Base-by-base conservation (phyloP, 495 filamentous ascomycete genomes). In the Xylaria acuta region DNA sequence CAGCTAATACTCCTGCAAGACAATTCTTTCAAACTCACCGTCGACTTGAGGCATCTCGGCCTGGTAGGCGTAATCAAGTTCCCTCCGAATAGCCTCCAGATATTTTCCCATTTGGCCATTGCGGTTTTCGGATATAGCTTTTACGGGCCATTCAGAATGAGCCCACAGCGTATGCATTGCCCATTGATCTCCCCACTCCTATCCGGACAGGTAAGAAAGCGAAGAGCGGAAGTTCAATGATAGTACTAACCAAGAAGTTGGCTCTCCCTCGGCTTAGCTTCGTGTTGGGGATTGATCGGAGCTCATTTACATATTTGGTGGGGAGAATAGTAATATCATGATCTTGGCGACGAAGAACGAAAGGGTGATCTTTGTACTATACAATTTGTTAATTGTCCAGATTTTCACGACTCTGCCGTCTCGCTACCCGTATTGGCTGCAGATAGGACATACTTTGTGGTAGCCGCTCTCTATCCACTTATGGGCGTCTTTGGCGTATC, bases 251-350 rank as follows among this genome's bases (percentile, higher is more conserved):
- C 25, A 64, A 32, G n/a, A 47, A 64, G 14, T 64, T 64, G 1
- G 62, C 62, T 32, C 40, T 64, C 9, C 62, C 65, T n/a, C 64
- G 64, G 16, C 32, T 69, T 1, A 73, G 65, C 16, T 73, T 73
- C 34, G 58, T 34, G 16, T 30, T 64, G 41, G 69, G 69, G 38
- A 71, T 43, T 0, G 22, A 34, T 6, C 69, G 40, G 3, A 71
- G 69, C 45, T 71, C 69, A 30, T 54, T 41, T 1, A 71, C 30
- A 22, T 71, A 71, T 34, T 54, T 71, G 38, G 40, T 71, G 12
- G 69, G 69, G 8, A 71, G 43, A 40, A 71, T 59, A 0, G 36
- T 41, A 5, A 71, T 43, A 25, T 71, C 69, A 2, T 47, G 34
- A n/a, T 64, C 69, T 14, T 54, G 47, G 11, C 69, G 69, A 14